These are phyloP conservation scores for Chlorella ohadii DNA, from an alignment of 139 green algal species.

Conservation along the genomic window DNA sequence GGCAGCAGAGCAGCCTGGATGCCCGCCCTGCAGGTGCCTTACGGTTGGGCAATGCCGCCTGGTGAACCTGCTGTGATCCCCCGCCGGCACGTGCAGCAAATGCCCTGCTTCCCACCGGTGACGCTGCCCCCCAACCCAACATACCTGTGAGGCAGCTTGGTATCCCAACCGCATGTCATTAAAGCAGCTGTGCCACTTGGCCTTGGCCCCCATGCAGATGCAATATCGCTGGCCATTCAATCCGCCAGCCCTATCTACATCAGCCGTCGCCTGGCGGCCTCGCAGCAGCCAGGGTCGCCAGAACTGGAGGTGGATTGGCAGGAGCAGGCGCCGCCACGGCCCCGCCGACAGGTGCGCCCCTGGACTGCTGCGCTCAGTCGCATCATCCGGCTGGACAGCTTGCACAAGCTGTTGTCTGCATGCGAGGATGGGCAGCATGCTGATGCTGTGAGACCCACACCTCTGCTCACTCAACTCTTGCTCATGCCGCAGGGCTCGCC, in stretches of 20 bases:
- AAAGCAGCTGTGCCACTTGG: too few species aligned
- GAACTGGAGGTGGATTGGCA: conserved; percentile 9
- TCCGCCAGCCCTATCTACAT: conserved; percentile 2
- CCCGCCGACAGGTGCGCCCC: not conserved
- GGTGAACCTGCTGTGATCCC: not conserved
- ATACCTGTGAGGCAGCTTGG: too few species aligned
- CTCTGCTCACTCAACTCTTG: too few species aligned
- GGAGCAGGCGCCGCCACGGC: not conserved
- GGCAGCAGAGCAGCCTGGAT: conserved; percentile 33
- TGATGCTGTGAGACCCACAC: too few species aligned
- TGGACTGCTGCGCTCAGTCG: too few species aligned
- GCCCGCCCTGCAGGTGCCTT: conserved; percentile 26
- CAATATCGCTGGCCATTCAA: conserved; percentile 24
- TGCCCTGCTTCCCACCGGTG: too few species aligned
- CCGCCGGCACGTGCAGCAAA: not conserved
- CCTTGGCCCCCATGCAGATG: conserved; percentile 11
- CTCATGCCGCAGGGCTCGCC: too few species aligned
- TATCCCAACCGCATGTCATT: too few species aligned
- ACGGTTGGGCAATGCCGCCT: not conserved
- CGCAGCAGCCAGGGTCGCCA: conserved; percentile 9
- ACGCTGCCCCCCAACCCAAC: too few species aligned
- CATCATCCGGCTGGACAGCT: too few species aligned
- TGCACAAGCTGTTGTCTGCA: too few species aligned
- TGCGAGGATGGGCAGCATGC: too few species aligned
- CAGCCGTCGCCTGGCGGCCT: conserved; percentile 12